Percentiles rank a stretch among this genome's conserved stretches.
These are phyloP conservation scores for Neurospora sp. DNA, from an alignment of 2,329 filamentous ascomycete species.

Conservation along the genomic window DNA sequence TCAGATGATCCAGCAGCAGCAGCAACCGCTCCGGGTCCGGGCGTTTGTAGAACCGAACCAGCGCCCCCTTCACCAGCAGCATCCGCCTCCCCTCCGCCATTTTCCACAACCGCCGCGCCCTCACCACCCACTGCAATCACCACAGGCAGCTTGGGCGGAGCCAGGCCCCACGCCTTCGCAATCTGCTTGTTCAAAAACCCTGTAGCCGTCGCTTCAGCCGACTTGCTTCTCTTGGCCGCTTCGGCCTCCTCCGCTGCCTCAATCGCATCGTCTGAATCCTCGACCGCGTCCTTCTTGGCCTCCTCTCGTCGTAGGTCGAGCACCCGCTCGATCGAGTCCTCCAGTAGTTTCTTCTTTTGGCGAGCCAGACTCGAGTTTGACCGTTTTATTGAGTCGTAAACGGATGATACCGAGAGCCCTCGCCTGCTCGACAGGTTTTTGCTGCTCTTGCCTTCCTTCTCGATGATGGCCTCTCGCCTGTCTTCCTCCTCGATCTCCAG, in stretches of 20 bases:
- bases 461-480: background rate
- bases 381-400: slow-evolving; percentile 72
- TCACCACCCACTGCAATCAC: background rate
- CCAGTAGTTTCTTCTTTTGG: slow-evolving; percentile 69
- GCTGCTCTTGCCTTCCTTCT: slow-evolving; percentile 20
- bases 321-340: slow-evolving; percentile 78
- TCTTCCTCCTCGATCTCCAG: slow-evolving; percentile 49
- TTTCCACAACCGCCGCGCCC: background rate
- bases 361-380: slow-evolving; percentile 84
- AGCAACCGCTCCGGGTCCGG: background rate
- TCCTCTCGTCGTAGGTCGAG: slow-evolving; percentile 64
- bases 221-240: slow-evolving; percentile 13
- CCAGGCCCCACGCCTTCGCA: slow-evolving; percentile 30
- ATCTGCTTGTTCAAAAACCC: slow-evolving; percentile 31
- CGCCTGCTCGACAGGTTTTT: slow-evolving; percentile 9
- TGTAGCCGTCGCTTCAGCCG: slow-evolving; percentile 18
- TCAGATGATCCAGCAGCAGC: slow-evolving; percentile 24
- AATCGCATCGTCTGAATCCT: slow-evolving; percentile 35
- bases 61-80: background rate
- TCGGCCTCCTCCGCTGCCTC: slow-evolving; percentile 17
- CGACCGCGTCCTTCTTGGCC: slow-evolving; percentile 43
- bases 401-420: slow-evolving; percentile 44
- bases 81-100: background rate
- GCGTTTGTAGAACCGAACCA: background rate
- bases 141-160: slow-evolving; percentile 15